Evolutionary conservation across 257 asterid species (phyloP).

Genomic region (Perilla frutescens): DNA sequence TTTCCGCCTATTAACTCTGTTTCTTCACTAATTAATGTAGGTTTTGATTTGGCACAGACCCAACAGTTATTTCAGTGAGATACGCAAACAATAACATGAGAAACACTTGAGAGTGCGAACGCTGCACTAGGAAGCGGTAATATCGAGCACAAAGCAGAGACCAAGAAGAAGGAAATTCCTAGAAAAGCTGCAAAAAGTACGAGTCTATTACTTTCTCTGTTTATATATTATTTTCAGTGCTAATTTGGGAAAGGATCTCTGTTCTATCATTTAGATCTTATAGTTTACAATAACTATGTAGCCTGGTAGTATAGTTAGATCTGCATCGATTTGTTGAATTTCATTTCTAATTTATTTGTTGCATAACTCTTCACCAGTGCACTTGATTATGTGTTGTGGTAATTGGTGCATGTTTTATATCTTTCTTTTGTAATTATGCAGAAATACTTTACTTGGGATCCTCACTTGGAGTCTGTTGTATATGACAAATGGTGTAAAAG

Average conservation of each 20-base stretch:
- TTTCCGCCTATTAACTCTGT: slow-evolving; percentile 10
- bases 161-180: slow-evolving; percentile 92
- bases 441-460: too few relatives aligned
- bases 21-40: slow-evolving; percentile 20
- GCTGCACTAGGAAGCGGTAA: slow-evolving; percentile 97
- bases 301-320: neutral
- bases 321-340: neutral
- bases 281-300: neutral
- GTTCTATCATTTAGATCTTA: neutral
- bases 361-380: too few relatives aligned
- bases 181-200: slow-evolving; percentile 97
- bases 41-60: slow-evolving; percentile 60
- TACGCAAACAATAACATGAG: slow-evolving; percentile 94
- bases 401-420: too few relatives aligned
- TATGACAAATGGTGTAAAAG: too few relatives aligned
- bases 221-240: neutral
- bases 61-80: slow-evolving; percentile 96
- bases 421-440: too few relatives aligned
- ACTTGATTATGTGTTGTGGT: too few relatives aligned
- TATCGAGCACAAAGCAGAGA: slow-evolving; percentile 92
- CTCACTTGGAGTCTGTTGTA: too few relatives aligned
- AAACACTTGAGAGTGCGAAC: slow-evolving; percentile 94
- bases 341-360: too few relatives aligned
- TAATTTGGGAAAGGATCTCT: neutral
- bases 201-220: slow-evolving; percentile 24